Evolutionary conservation across 495 filamentous ascomycete genomes (phyloP).

Genomic region (Neurospora hispaniola): DNA sequence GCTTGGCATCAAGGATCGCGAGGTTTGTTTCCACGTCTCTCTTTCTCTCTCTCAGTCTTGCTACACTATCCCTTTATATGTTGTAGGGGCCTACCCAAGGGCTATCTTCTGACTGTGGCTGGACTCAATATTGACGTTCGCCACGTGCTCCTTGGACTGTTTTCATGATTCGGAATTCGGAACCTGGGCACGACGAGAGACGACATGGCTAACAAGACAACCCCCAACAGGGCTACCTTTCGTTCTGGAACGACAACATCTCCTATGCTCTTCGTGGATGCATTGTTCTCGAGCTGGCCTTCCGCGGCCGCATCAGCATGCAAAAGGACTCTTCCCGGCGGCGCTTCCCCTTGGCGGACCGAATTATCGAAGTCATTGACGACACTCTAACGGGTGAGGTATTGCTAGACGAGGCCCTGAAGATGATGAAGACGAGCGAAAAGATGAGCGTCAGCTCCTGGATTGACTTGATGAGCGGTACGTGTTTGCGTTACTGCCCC

Average conservation of each 20-base stretch:
- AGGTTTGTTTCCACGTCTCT: slow-evolving; percentile 45
- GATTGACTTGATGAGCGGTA: slow-evolving; percentile 99
- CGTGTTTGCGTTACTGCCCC: not conserved
- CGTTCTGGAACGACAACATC: slow-evolving; percentile 99
- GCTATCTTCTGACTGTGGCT: not conserved
- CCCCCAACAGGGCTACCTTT: slow-evolving; percentile 71
- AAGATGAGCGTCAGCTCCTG: slow-evolving; percentile 99
- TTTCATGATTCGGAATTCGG: not conserved
- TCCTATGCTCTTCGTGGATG: slow-evolving; percentile 95
- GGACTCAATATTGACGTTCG: not conserved
- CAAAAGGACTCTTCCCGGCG: slow-evolving; percentile 89
- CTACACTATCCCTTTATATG: not conserved
- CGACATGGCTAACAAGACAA: slow-evolving; percentile 2
- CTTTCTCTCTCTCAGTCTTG: not conserved
- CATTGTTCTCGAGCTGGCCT: slow-evolving; percentile 94
- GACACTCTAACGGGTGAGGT: slow-evolving; percentile 96
- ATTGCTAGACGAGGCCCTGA: slow-evolving; percentile 92
- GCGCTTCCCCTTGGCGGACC: slow-evolving; percentile 84
- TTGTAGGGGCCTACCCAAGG: not conserved
- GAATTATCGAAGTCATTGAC: slow-evolving; percentile 92
- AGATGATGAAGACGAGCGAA: slow-evolving; percentile 99
- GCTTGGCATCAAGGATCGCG: slow-evolving; percentile 95
- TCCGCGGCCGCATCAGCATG: slow-evolving; percentile 95
- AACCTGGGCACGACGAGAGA: not conserved
- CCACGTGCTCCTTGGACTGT: not conserved